These are phyloP conservation scores for Lagenaria siceraria DNA, from an alignment of 306 rosid genomes.

Conservation along the genomic window DNA sequence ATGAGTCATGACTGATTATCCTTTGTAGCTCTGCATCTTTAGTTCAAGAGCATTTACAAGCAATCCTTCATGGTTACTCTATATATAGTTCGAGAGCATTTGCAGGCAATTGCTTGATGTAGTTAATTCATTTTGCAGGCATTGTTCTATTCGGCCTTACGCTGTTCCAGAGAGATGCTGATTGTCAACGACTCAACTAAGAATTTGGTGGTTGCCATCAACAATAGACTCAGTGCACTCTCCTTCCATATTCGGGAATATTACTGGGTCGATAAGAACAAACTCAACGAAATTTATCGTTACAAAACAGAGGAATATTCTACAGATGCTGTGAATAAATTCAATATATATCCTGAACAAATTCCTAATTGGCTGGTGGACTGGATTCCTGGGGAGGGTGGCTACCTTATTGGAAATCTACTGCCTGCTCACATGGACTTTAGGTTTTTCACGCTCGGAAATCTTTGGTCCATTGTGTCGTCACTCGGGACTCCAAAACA, in stretches of 20 bases:
- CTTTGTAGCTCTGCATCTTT: not conserved
- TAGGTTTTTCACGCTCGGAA: constrained; percentile 82
- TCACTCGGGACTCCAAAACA: constrained; percentile 66
- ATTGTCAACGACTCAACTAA: constrained; percentile 62
- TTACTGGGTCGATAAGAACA: constrained; percentile 78
- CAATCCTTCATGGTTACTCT: not conserved
- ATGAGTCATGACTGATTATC: constrained; percentile 5
- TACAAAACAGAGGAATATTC: constrained; percentile 91
- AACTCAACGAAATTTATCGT: constrained; percentile 87
- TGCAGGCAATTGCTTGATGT: not conserved
- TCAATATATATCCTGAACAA: constrained; percentile 94
- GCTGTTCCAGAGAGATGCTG: constrained; percentile 76
- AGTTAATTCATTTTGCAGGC: constrained; percentile 33
- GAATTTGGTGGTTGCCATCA: constrained; percentile 62
- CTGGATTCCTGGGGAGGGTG: constrained; percentile 87
- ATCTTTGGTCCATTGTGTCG: constrained; percentile 80
- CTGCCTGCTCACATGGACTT: constrained; percentile 98
- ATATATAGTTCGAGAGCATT: not conserved
- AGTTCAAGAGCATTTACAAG: not conserved
- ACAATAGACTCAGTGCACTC: constrained; percentile 79
- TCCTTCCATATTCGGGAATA: constrained; percentile 84
- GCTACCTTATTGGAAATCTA: constrained; percentile 81
- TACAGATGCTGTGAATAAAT: constrained; percentile 78
- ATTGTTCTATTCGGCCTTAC: constrained; percentile 72
- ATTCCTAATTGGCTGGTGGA: constrained; percentile 91